Evolutionary conservation across 1,139 yeast species (phyloP).

Genomic region (Diutina catenulata): DNA sequence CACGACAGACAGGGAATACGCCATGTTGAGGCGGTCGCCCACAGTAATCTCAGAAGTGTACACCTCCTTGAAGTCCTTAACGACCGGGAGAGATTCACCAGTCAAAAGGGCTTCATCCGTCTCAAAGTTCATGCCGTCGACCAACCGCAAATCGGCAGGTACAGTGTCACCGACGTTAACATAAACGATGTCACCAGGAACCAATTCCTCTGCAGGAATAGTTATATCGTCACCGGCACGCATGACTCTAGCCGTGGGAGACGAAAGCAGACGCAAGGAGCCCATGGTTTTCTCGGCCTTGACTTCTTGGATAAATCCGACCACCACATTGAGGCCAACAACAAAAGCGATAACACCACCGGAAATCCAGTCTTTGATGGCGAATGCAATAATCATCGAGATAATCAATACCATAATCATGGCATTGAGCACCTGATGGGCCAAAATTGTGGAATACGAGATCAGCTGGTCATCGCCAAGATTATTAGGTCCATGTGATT

Average conservation of each 20-base stretch:
- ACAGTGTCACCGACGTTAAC: constrained; percentile 68
- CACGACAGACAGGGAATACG: constrained; percentile 58
- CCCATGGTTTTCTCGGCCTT: constrained; percentile 79
- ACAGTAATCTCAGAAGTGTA: constrained; percentile 35
- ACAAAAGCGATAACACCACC: constrained; percentile 77
- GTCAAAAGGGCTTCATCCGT: constrained; percentile 74
- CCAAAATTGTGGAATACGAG: constrained; percentile 43
- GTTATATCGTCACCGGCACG: constrained; percentile 52
- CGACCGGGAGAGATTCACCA: constrained; percentile 73
- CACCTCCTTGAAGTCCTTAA: constrained; percentile 35
- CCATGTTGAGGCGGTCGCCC: constrained; percentile 70
- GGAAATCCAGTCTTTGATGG: constrained; percentile 69
- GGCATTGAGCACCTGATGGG: constrained; percentile 69
- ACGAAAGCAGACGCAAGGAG: constrained; percentile 52
- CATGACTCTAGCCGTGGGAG: constrained; percentile 62
- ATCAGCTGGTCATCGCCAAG: constrained; percentile 52
- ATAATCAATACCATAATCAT: constrained; percentile 68
- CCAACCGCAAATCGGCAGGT: constrained; percentile 63
- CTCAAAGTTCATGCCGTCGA: constrained; percentile 56
- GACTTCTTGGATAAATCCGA: constrained; percentile 62
- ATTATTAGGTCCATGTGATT: constrained; percentile 42
- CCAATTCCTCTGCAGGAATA: constrained; percentile 57
- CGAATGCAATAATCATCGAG: constrained; percentile 66
- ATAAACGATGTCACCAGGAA: constrained; percentile 64
- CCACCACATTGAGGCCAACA: constrained; percentile 49